Evolutionary conservation across 2,329 filamentous ascomycete genomes (phyloP), one percentile per base, ranked within the genome.

Genomic region (Dothiorella sarmentorum): DNA sequence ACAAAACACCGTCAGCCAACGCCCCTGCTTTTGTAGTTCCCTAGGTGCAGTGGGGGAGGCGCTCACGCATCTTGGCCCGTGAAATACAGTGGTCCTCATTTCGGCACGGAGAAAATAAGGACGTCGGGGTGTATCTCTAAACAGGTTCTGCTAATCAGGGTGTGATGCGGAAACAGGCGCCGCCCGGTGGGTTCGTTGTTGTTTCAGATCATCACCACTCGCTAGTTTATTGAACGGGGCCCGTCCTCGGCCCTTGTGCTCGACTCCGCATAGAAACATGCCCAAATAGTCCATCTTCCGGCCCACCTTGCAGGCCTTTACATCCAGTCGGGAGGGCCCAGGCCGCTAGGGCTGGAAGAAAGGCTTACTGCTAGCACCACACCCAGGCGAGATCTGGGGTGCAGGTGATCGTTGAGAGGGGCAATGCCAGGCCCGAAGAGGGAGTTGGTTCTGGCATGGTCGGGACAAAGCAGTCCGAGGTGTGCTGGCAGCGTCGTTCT

Each of bases 51-150:
- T 17, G 20, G 29, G 43, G 24, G 35, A n/a, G 35, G 35, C 7
- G 11, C 40, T 31, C 49, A 29, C n/a, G 33, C 35, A 18, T 22
- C 35, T 20, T 53, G 49, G 49, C 17, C 49, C 49, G 49, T 53
- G 49, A 29, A 35, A 53, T 27, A 38, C 33, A 53, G 33, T 31
- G 49, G 24, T n/a, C 33, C 24, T 53, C 49, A 53, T 53, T 20
- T 53, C 49, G 49, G 49, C 29, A 53, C 49, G 49, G 49, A 53
- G 35, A 53, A 53, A 53, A 53, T n/a, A n/a, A 40, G 49, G 49
- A 53, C 20, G 49, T 13, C 11, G 20, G 20, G 18, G 35, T 40
- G 49, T 17, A 40, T 15, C 33, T 53, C 33, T 53, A 40, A 53
- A 53, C 35, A 18, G 7, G 35, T 35, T 40, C 35, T 35, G 35